These are phyloP conservation scores for Clitopilus passeckerianus DNA, from an alignment of 768 basidiomycete genomes.

Conservation along the genomic window DNA sequence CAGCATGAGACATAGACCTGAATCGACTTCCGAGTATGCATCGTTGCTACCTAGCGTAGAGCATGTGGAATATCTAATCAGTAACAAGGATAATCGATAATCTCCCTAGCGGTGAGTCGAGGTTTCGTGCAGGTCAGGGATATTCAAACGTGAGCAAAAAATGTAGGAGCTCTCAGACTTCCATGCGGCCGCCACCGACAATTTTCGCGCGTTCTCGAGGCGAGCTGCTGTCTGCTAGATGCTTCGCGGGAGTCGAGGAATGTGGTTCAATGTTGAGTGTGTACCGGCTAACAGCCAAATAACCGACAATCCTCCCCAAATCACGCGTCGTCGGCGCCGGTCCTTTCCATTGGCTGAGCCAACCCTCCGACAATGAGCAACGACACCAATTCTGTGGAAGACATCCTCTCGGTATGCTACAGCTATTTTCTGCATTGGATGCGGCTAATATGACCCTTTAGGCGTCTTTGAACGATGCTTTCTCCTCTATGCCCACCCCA, in stretches of 20 bases:
- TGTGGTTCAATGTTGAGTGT: not conserved
- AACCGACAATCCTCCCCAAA: not conserved
- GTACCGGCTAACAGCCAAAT: not conserved
- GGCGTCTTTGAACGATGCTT: conserved; percentile 24
- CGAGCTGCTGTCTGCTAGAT: not conserved
- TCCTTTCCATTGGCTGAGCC: not conserved
- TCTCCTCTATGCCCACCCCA: conserved; percentile 24
- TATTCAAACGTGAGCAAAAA: not conserved
- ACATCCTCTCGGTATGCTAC: not conserved
- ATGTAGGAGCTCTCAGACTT: not conserved
- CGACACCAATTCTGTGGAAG: not conserved
- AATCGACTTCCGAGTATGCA: not conserved
- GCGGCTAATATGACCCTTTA: conserved; percentile 4
- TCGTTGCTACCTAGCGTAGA: not conserved
- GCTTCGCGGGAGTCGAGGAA: not conserved
- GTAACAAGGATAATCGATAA: not conserved
- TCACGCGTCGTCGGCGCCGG: not conserved
- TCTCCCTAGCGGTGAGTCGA: not conserved
- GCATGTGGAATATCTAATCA: not conserved
- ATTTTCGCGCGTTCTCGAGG: not conserved
- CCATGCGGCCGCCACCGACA: not conserved
- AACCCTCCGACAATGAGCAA: not conserved
- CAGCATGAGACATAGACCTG: not conserved
- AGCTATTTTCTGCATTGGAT: not conserved
- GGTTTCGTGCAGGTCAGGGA: not conserved